Conservation (phyloP, 257 asterid species). For the Nicotiana paniculata region DNA sequence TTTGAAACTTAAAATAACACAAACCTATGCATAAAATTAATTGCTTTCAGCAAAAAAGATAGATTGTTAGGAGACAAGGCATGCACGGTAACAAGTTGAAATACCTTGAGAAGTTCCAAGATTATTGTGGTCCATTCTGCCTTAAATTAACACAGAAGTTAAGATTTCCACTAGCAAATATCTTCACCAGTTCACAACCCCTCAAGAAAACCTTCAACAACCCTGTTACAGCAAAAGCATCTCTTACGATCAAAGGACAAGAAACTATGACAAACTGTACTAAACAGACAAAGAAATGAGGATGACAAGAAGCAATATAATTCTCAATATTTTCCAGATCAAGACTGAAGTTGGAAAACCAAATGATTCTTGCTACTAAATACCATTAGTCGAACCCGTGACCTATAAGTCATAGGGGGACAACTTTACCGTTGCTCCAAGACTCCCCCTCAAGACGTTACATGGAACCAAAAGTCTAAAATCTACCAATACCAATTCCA, state of each 20-base stretch:
- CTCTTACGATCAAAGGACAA: background rate
- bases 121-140: background rate
- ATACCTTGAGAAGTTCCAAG: slow-evolving; percentile 9
- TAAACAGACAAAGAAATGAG: background rate
- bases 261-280: background rate
- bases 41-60: background rate
- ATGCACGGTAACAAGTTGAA: background rate
- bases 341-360: background rate
- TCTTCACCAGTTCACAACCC: background rate
- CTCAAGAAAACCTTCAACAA: background rate
- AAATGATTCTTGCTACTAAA: background rate
- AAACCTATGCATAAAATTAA: background rate
- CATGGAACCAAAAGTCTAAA: background rate
- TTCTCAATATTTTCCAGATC: background rate
- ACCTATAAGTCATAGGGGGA: too few relatives aligned
- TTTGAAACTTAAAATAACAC: background rate
- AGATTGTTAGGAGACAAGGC: background rate
- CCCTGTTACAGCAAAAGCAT: background rate
- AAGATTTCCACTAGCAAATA: background rate
- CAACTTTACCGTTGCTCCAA: too few relatives aligned
- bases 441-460: background rate
- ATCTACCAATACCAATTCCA: background rate
- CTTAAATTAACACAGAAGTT: background rate
- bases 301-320: background rate
- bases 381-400: background rate